Conservation (phyloP, 1,284 basidiomycete species). For the Cutaneotrichosporon sp. region DNA sequence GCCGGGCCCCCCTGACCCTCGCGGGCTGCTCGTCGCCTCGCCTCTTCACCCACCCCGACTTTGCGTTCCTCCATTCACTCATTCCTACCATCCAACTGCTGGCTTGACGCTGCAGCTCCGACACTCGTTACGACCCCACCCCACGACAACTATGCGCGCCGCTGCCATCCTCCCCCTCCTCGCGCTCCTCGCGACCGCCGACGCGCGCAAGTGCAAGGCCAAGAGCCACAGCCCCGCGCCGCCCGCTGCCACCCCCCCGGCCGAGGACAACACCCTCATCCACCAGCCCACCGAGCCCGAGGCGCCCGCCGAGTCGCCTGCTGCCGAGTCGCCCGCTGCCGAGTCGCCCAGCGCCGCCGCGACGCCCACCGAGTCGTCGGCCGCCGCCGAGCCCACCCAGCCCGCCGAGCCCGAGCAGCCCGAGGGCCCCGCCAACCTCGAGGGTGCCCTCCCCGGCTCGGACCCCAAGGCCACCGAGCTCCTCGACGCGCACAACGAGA, state of each 20-base stretch:
- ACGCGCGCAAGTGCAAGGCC: constrained; percentile 7
- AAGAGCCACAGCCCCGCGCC: not conserved
- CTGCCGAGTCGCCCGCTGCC: no score
- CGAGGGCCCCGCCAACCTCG: not conserved
- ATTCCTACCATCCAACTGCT: not conserved
- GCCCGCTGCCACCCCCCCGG: not conserved
- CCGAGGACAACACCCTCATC: not conserved
- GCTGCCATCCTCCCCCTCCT: constrained; percentile 1
- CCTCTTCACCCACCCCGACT: not conserved
- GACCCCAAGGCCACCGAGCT: not conserved
- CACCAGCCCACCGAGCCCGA: no score
- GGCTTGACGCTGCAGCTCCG: constrained; percentile 1
- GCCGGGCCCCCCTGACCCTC: no score
- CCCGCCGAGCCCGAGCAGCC: not conserved
- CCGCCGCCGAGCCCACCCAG: not conserved
- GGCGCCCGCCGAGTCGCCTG: no score
- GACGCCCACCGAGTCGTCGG: not conserved
- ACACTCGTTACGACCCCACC: constrained; percentile 1
- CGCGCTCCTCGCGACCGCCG: constrained; percentile 3
- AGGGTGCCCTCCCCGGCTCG: not conserved
- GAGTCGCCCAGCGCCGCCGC: not conserved
- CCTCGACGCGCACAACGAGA: constrained; percentile 15
- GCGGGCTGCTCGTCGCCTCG: not conserved
- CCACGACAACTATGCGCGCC: constrained; percentile 3
- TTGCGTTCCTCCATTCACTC: no score